phyloP scores from a whole-genome alignment of 179 eudicot genomes.

The Nepenthes alata region DNA sequence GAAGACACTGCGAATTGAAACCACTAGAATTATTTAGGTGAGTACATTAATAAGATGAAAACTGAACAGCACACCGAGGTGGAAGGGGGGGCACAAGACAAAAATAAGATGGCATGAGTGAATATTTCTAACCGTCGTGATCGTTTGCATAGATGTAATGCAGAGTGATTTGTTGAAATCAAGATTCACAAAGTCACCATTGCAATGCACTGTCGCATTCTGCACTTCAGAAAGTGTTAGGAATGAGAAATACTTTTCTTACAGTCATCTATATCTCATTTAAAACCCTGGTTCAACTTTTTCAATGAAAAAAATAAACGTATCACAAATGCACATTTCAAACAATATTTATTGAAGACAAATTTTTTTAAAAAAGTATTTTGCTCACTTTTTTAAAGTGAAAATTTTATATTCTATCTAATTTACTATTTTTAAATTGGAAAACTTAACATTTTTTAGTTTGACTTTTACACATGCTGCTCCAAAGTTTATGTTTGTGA shows the following conservation, averaged over 20 bases:
- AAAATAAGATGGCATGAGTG: background rate
- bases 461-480: too few species aligned
- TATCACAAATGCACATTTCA: background rate
- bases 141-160: background rate
- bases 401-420: too few species aligned
- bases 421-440: too few species aligned
- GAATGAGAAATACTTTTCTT: background rate
- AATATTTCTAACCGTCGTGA: slow-evolving; percentile 1
- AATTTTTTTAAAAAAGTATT: background rate
- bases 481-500: too few species aligned
- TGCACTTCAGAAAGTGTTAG: background rate
- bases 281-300: too few species aligned
- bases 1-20: slow-evolving; percentile 6
- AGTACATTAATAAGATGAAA: background rate
- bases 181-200: slow-evolving; percentile 4
- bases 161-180: slow-evolving; percentile 3
- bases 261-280: too few species aligned
- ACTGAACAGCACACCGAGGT: background rate
- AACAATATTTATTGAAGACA: background rate
- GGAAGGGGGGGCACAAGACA: background rate
- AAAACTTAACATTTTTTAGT: too few species aligned
- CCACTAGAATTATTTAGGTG: background rate
- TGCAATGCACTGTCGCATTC: slow-evolving; percentile 6
- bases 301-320: too few species aligned
- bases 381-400: too few species aligned